Conservation (phyloP, 768 basidiomycete species). For the Leccinellum rugosiceps region DNA sequence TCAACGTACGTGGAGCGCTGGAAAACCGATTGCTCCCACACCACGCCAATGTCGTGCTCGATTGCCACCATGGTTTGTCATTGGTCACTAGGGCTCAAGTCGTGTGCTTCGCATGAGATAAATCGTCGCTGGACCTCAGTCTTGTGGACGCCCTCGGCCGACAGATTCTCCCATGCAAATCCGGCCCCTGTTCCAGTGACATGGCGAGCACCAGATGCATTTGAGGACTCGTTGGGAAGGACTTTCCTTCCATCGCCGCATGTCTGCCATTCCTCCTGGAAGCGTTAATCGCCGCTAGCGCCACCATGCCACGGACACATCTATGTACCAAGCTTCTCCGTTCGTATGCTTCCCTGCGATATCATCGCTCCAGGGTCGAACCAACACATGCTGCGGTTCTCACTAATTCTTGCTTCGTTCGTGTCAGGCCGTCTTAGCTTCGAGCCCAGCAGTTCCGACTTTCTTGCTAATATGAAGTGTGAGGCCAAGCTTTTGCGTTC, state of each 20-base stretch:
- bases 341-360: slow-evolving; percentile 23
- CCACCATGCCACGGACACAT: slow-evolving; percentile 24
- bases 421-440: slow-evolving; percentile 12
- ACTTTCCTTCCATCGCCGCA: slow-evolving; percentile 22
- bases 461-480: slow-evolving; percentile 1
- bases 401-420: slow-evolving; percentile 13
- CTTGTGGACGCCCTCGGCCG: slow-evolving; percentile 1
- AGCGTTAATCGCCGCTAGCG: slow-evolving; percentile 30
- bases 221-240: slow-evolving; percentile 12
- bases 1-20: slow-evolving; percentile 1
- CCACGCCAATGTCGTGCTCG: slow-evolving; percentile 20
- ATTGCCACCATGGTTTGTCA: slow-evolving; percentile 13
- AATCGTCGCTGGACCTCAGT: slow-evolving; percentile 4
- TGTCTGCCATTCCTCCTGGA: slow-evolving; percentile 24
- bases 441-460: not conserved
- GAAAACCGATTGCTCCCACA: slow-evolving; percentile 21
- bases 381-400: slow-evolving; percentile 12
- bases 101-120: slow-evolving; percentile 22
- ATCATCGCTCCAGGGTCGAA: slow-evolving; percentile 22
- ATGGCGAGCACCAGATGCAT: slow-evolving; percentile 3
- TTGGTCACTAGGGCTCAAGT: slow-evolving; percentile 14
- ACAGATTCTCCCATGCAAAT: slow-evolving; percentile 30
- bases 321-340: slow-evolving; percentile 20
- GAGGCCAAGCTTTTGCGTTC: not conserved
- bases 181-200: slow-evolving; percentile 10